These are phyloP conservation scores for Wickerhamomyces bisporus DNA, from an alignment of 805 yeast genomes.

Conservation along the genomic window DNA sequence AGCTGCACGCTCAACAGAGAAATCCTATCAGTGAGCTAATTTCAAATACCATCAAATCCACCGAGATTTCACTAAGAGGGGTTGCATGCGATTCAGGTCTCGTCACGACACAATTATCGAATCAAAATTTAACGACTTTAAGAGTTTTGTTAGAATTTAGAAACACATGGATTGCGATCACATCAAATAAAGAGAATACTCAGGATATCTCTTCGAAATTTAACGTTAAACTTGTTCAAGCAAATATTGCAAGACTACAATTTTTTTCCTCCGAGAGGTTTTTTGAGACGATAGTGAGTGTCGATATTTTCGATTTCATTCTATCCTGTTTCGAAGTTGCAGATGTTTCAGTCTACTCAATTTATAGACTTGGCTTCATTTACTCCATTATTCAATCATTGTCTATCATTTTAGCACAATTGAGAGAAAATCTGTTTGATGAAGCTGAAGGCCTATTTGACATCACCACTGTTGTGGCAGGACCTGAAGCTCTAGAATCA, in stretches of 20 bases:
- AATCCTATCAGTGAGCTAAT: conserved; percentile 31
- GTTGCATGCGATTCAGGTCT: conserved; percentile 31
- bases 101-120: conserved; percentile 52
- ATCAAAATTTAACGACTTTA: conserved; percentile 55
- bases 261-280: conserved; percentile 30
- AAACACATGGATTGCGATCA: conserved; percentile 8
- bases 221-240: conserved; percentile 15
- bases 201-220: neutral
- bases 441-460: conserved; percentile 29
- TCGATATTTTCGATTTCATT: conserved; percentile 50
- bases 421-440: conserved; percentile 24
- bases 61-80: conserved; percentile 65
- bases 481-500: conserved; percentile 5
- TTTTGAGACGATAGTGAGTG: conserved; percentile 31
- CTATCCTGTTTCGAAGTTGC: conserved; percentile 46
- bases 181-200: conserved; percentile 1
- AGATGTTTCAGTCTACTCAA: conserved; percentile 39
- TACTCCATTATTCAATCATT: conserved; percentile 48
- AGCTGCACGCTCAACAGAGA: conserved; percentile 24
- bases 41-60: conserved; percentile 53
- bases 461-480: conserved; percentile 24
- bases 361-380: conserved; percentile 44
- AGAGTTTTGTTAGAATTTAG: conserved; percentile 41
- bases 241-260: conserved; percentile 29
- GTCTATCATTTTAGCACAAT: conserved; percentile 17